Conservation (phyloP, 140 eudicot genomes). For the Bidens hawaiensis region DNA sequence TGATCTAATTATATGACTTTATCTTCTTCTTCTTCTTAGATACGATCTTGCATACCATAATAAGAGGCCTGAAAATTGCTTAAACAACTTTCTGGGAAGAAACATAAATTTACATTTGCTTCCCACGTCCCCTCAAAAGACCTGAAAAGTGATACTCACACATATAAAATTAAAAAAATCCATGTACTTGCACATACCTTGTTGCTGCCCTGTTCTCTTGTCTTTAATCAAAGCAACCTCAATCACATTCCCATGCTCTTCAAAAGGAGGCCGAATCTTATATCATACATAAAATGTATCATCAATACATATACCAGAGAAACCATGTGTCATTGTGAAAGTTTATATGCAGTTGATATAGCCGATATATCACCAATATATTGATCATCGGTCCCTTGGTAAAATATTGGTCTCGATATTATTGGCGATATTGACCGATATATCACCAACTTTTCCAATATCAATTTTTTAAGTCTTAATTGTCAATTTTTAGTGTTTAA, state of each 20-base stretch:
- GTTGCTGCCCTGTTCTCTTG: conserved; percentile 91
- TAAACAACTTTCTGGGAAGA: conserved; percentile 60
- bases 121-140: conserved; percentile 64
- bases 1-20: conserved; percentile 34
- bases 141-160: conserved; percentile 74
- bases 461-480: no score
- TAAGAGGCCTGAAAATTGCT: conserved; percentile 47
- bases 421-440: no score
- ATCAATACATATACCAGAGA: background rate
- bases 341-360: no score
- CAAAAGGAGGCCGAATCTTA: conserved; percentile 91
- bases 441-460: no score
- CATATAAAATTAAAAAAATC: conserved; percentile 17
- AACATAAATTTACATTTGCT: conserved; percentile 62
- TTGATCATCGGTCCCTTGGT: no score
- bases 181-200: conserved; percentile 58
- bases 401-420: no score
- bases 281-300: conserved; percentile 4
- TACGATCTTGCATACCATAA: conserved; percentile 42
- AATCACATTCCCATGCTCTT: conserved; percentile 76
- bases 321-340: background rate
- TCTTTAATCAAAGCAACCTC: conserved; percentile 97
- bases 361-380: no score
- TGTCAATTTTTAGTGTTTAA: no score
- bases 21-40: conserved; percentile 63